These are phyloP conservation scores for Gonium pectorale DNA, from an alignment of 139 green algal species.

Conservation along the genomic window DNA sequence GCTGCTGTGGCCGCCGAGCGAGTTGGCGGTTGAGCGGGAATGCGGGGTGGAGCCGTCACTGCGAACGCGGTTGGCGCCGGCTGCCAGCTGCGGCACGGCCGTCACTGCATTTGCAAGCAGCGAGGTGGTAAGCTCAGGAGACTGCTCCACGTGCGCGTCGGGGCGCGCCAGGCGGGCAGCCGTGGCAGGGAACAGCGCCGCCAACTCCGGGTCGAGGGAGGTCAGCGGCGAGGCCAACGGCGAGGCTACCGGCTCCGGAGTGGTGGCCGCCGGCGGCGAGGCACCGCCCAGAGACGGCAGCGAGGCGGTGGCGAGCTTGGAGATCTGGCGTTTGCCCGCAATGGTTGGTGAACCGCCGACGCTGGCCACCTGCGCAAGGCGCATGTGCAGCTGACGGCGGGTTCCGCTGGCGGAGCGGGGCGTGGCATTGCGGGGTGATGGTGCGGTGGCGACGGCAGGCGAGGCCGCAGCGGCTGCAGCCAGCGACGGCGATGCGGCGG, in stretches of 20 bases:
- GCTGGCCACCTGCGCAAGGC: not conserved
- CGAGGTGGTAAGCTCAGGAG: not conserved
- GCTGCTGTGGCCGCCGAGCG: not conserved
- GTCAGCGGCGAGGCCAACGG: not conserved
- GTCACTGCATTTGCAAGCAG: not conserved
- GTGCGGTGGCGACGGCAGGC: not conserved
- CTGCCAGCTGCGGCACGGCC: slow-evolving; percentile 19
- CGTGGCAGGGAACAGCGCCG: slow-evolving; percentile 37
- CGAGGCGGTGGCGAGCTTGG: not conserved
- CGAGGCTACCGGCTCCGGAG: not conserved
- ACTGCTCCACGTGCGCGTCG: slow-evolving; percentile 7
- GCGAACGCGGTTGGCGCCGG: not conserved
- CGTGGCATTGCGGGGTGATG: not conserved
- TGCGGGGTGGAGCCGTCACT: not conserved
- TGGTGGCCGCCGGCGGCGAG: not conserved
- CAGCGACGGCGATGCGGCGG: too few relatives aligned
- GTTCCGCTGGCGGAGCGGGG: not conserved
- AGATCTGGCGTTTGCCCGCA: too few relatives aligned
- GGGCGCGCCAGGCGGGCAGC: slow-evolving; percentile 11
- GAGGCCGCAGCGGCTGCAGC: too few relatives aligned
- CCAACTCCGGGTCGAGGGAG: slow-evolving; percentile 31
- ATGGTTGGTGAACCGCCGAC: too few relatives aligned
- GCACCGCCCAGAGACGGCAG: not conserved
- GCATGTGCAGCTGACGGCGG: not conserved
- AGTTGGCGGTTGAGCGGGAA: not conserved